Evolutionary conservation across 352 stramenopile species (phyloP).

Genomic region (Pythium utonaiense): DNA sequence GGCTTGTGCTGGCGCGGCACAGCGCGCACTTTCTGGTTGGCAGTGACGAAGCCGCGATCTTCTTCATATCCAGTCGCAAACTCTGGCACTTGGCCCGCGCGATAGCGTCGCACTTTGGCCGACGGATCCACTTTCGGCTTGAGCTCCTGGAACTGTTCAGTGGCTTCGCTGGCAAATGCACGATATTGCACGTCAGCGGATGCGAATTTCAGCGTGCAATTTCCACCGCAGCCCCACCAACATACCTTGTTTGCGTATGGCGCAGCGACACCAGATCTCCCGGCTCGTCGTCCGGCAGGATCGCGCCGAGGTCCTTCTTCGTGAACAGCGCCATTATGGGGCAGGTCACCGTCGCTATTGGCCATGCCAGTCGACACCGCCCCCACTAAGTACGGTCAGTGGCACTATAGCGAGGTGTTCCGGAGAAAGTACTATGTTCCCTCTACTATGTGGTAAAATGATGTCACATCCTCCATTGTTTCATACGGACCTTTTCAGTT

Average conservation of each 20-base stretch:
- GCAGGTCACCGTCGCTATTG: neutral
- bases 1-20: constrained; percentile 16
- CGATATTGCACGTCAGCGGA: neutral
- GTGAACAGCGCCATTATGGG: constrained; percentile 75
- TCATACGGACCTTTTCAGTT: neutral
- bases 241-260: constrained; percentile 65
- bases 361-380: neutral
- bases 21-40: constrained; percentile 58
- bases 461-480: neutral
- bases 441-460: constrained; percentile 9
- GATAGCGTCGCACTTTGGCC: constrained; percentile 81
- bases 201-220: neutral
- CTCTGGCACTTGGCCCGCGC: constrained; percentile 73
- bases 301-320: constrained; percentile 82
- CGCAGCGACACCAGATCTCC: constrained; percentile 77
- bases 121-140: constrained; percentile 80
- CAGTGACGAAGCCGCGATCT: constrained; percentile 72
- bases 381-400: neutral
- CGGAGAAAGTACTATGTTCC: neutral
- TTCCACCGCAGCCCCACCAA: neutral
- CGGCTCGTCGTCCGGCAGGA: constrained; percentile 77
- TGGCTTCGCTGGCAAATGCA: constrained; percentile 40
- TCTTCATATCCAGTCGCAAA: constrained; percentile 77
- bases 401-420: neutral
- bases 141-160: constrained; percentile 62